Evolutionary conservation across 345 rosid genomes (phyloP), one percentile per base, ranked within the genome.

Genomic region (Microcos paniculata): DNA sequence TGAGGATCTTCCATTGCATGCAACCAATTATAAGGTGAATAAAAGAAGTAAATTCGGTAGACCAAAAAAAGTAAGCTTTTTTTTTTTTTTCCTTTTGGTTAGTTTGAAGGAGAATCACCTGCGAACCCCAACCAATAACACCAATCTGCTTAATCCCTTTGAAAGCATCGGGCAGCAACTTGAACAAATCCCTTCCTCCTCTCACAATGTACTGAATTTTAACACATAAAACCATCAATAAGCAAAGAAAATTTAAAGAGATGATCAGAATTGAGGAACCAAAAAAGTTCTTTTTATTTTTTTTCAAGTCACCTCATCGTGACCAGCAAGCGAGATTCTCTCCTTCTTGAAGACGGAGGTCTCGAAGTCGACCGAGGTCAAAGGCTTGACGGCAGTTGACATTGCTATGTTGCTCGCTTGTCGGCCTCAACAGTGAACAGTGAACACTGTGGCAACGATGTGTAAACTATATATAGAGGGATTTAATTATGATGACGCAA

Each of bases 71-170:
- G n/a, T 35, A 18, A 49, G 1, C 40, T 16, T 63, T 16, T 35
- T 19, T 24, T 10, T n/a, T n/a, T n/a, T n/a, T n/a, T n/a, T n/a
- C n/a, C n/a, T n/a, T n/a, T 35, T 19, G n/a, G 35, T 67, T 52
- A 53, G n/a, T 49, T 43, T 8, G 9, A 46, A 28, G 6, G 9
- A 6, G 3, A 33, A 16, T 14, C 76, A 92, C 97, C 92, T 94
- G 97, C 30, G 98, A 94, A 21, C 97, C 98, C 98, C 95, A 94
- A 16, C 97, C 98, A 66, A 94, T 86, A 6, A 94, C 97, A 26
- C 97, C 98, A 61, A 94, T 94, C 83, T 94, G 97, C 88, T 90
- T 90, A 77, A 94, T 84, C 26, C 98, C 98, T 76, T 89, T 91
- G 80, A 94, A 88, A 40, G 97, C 97, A 71, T 90, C 95, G 0